A percentile compares a stretch with the other conserved stretches of the same genome.
These are phyloP conservation scores for Candida krabiensis DNA, from an alignment of 805 yeast genomes.

Conservation along the genomic window DNA sequence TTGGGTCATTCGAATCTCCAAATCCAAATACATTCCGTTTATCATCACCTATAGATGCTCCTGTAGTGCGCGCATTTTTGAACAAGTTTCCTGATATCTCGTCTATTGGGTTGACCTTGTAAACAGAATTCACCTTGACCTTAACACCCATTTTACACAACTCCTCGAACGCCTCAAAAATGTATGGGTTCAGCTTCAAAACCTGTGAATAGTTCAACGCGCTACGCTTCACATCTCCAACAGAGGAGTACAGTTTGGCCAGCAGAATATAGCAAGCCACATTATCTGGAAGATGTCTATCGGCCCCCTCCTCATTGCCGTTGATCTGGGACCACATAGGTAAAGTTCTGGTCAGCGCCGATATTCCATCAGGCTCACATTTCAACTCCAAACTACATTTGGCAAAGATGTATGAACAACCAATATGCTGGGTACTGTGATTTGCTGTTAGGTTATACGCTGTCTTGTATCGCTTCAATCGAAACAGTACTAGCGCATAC, in stretches of 20 bases:
- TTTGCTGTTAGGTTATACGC: conserved; percentile 52
- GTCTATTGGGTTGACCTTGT: conserved; percentile 31
- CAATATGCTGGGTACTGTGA: conserved; percentile 52
- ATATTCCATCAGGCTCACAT: conserved; percentile 60
- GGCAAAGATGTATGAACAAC: conserved; percentile 76
- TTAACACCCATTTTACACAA: conserved; percentile 71
- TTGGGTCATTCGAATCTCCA: conserved; percentile 10
- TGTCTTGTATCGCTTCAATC: conserved; percentile 57
- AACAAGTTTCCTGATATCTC: conserved; percentile 21
- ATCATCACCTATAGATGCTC: conserved; percentile 7
- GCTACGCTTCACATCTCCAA: conserved; percentile 65
- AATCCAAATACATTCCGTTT: conserved; percentile 19
- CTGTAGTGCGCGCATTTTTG: conserved; percentile 8
- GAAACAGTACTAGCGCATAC: conserved; percentile 65
- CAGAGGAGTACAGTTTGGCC: conserved; percentile 63
- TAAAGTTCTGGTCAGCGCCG: conserved; percentile 42
- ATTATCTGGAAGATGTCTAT: conserved; percentile 54
- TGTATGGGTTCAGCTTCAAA: conserved; percentile 69
- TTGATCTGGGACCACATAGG: conserved; percentile 35
- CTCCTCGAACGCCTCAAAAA: conserved; percentile 84
- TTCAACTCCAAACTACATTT: conserved; percentile 60
- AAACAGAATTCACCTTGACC: conserved; percentile 58
- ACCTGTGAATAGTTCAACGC: conserved; percentile 68
- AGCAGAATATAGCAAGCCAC: conserved; percentile 66
- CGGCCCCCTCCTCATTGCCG: conserved; percentile 5